These are phyloP conservation scores for Arthroderma sp. DNA, from an alignment of 2,329 filamentous ascomycete genomes.

Conservation along the genomic window DNA sequence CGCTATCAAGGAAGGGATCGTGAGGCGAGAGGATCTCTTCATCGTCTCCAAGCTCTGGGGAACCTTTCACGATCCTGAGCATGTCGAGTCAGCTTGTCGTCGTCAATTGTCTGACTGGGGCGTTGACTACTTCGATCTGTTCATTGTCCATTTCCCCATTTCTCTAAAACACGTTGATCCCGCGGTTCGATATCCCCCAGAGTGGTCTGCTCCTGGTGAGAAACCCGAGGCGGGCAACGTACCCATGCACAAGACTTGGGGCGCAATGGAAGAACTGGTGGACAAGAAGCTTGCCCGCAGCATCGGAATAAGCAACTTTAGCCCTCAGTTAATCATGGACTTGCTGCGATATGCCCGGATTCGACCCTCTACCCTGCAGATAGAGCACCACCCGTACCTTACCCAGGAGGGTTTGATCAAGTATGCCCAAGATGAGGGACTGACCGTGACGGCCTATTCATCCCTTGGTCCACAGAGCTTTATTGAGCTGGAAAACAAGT, in stretches of 20 bases:
- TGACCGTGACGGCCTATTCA: slow-evolving; percentile 70
- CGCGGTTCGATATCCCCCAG: slow-evolving; percentile 63
- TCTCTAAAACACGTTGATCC: slow-evolving; percentile 78
- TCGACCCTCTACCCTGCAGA: slow-evolving; percentile 65
- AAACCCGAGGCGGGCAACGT: slow-evolving; percentile 55
- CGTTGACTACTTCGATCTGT: slow-evolving; percentile 82
- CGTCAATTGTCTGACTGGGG: slow-evolving; percentile 73
- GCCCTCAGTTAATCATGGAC: slow-evolving; percentile 64
- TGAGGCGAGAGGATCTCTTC: slow-evolving; percentile 79
- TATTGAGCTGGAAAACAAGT: slow-evolving; percentile 61
- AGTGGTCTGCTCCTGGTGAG: slow-evolving; percentile 57
- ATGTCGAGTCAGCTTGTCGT: slow-evolving; percentile 61
- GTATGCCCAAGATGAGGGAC: slow-evolving; percentile 56
- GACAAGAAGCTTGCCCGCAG: slow-evolving; percentile 55
- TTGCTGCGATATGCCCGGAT: slow-evolving; percentile 65
- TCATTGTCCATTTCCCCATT: slow-evolving; percentile 80
- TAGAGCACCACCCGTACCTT: slow-evolving; percentile 84
- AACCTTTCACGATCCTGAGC: slow-evolving; percentile 71
- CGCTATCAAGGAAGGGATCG: slow-evolving; percentile 68
- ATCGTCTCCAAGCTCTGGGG: slow-evolving; percentile 91
- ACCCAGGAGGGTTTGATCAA: slow-evolving; percentile 60
- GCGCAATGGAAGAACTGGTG: slow-evolving; percentile 64
- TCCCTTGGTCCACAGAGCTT: slow-evolving; percentile 72
- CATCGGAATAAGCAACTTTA: slow-evolving; percentile 79
- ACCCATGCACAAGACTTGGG: slow-evolving; percentile 70